Evolutionary conservation across 305 asterid species (phyloP), one percentile per base, ranked within the genome.

Genomic region (Striga hermonthica): DNA sequence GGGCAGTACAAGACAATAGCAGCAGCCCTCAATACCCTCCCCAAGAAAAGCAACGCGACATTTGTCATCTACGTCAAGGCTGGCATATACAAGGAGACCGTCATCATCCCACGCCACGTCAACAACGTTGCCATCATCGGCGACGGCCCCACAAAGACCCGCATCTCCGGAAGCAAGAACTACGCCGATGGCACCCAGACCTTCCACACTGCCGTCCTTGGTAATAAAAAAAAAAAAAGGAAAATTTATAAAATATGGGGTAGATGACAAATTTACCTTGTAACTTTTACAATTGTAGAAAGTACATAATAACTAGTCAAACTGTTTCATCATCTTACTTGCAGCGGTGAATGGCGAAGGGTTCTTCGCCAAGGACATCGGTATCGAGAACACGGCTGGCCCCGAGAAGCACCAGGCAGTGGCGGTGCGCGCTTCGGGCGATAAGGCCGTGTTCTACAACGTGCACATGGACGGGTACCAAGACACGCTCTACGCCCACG

Each of bases 91-190:
- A 82, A 84, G 64, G 98, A 91, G 65, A 44, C 72, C 6, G 81
- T 91, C 4, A 72, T 52, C 1, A 67, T 88, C 45, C 87, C 89
- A 0, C 85, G 76, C 69, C 56, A 69, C 4, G 66, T 68, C 6
- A 65, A 66, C 66, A 79, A 80, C 5, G 57, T 91, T 36, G 81
- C 82, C n/a, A 50, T 91, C 44, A 14, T 88, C 4, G 98, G 98
- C 41, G 95, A 88, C 4, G 98, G 98, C 3, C 85, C 96, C 9
- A 16, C 66, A 10, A 88, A 84, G 75, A 88, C 98, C 3, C 82
- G 71, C 10, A 82, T 91, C 75, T 43, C 82, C n/a, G 96, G 91
- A 38, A 70, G 48, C 62, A 82, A 78, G 77, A 86, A 75, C 78
- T 86, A 31, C 16, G 66, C 69, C 0, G 82, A 65, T 5, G 96